Evolutionary conservation across 345 rosid species (phyloP).

Genomic region (Syzygium oleosum): DNA sequence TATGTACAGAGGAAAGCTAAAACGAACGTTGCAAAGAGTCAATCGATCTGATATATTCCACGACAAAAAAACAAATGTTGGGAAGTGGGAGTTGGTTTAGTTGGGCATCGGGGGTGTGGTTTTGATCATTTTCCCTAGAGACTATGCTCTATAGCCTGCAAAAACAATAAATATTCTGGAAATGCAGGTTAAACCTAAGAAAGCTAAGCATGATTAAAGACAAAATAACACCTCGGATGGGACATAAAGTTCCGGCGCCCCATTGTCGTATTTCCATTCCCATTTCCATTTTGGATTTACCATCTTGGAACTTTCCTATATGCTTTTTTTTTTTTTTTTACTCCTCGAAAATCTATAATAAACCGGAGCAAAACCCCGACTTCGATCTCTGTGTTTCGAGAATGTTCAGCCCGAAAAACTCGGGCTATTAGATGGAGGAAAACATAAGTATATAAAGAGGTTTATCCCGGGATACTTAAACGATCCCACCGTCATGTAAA

Average conservation of each 20-base stretch:
- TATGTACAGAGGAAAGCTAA: background rate
- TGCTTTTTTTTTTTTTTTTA: background rate
- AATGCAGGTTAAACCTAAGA: background rate
- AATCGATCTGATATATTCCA: background rate
- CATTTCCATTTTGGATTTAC: slow-evolving; percentile 13
- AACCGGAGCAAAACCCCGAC: background rate
- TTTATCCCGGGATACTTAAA: background rate
- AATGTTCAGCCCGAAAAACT: background rate
- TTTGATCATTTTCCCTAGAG: background rate
- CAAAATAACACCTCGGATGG: slow-evolving; percentile 22
- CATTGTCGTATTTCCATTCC: slow-evolving; percentile 6
- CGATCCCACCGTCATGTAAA: too few relatives aligned
- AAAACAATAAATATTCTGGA: background rate
- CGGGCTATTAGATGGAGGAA: background rate
- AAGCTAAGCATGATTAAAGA: slow-evolving; percentile 9
- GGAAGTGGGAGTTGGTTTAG: background rate
- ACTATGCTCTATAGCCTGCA: background rate
- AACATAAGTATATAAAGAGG: background rate
- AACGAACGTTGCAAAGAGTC: background rate
- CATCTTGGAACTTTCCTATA: background rate
- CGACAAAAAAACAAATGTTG: background rate
- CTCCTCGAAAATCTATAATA: background rate
- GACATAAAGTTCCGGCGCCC: slow-evolving; percentile 42
- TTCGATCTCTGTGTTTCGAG: background rate
- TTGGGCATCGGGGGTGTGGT: background rate